Conservation (phyloP, 2,329 filamentous ascomycete genomes). For the Ambrosiella cleistominuta region DNA sequence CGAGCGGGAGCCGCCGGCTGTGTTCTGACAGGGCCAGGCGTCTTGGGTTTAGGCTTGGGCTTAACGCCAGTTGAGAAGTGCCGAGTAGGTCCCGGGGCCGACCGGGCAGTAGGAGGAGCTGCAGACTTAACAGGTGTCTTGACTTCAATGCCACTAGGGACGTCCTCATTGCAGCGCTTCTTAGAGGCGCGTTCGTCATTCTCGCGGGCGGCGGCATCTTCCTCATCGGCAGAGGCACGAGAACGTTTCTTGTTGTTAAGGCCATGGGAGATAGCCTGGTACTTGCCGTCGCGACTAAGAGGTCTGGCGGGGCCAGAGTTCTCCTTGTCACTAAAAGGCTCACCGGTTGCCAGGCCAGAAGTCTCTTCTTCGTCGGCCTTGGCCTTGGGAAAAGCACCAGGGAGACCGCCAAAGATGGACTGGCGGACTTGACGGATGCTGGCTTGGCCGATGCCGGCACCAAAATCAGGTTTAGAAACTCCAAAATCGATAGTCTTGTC, state of each 20-base stretch:
- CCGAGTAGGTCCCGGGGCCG: conserved; percentile 6
- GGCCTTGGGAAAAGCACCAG: conserved; percentile 34
- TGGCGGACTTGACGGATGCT: conserved; percentile 42
- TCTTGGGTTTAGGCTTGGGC: conserved; percentile 17
- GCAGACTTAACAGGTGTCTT: conserved; percentile 26
- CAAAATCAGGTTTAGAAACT: conserved; percentile 34
- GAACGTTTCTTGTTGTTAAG: conserved; percentile 49
- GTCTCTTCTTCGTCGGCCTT: conserved; percentile 16
- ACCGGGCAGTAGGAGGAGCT: background rate
- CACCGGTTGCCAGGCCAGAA: conserved; percentile 13
- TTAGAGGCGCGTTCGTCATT: conserved; percentile 40
- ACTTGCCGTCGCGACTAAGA: conserved; percentile 17
- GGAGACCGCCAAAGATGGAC: conserved; percentile 33
- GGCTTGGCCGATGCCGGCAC: conserved; percentile 38
- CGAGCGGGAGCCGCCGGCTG: background rate
- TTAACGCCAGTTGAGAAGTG: conserved; percentile 15
- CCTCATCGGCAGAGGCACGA: conserved; percentile 36
- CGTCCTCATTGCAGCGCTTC: conserved; percentile 36
- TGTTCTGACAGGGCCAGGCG: conserved; percentile 1
- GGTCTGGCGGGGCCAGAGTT: conserved; percentile 27
- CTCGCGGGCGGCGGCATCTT: conserved; percentile 33
- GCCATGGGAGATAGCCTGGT: conserved; percentile 39
- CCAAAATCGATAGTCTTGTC: conserved; percentile 46
- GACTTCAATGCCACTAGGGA: conserved; percentile 34
- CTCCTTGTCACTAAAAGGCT: conserved; percentile 33